Evolutionary conservation across 805 yeast genomes (phyloP).

Genomic region (Saccharomyces paradoxus): DNA sequence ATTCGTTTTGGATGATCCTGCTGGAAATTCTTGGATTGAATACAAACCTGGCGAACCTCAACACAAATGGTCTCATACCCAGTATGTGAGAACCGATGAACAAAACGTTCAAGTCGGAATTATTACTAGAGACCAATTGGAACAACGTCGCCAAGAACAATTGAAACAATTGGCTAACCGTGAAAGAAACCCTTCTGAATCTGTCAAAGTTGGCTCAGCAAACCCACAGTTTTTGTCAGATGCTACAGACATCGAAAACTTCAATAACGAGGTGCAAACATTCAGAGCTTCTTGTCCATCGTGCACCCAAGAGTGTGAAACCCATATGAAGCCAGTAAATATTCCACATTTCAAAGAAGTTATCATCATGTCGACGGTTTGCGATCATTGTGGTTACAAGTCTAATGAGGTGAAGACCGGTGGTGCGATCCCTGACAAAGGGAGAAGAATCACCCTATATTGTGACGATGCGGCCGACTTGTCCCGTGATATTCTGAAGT

Average conservation of each 20-base stretch:
- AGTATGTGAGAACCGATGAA: constrained; percentile 77
- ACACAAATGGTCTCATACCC: constrained; percentile 82
- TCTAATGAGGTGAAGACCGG: constrained; percentile 98
- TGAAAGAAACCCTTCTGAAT: constrained; percentile 28
- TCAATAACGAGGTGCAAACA: constrained; percentile 84
- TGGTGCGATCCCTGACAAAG: constrained; percentile 86
- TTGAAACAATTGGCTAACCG: constrained; percentile 30
- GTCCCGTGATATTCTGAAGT: constrained; percentile 86
- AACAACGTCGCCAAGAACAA: constrained; percentile 32
- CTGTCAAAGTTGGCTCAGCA: constrained; percentile 10
- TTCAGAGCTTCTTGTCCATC: constrained; percentile 90
- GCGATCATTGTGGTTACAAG: constrained; percentile 89
- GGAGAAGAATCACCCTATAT: constrained; percentile 60
- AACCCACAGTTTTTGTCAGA: constrained; percentile 52
- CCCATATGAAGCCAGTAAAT: constrained; percentile 93
- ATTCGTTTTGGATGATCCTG: constrained; percentile 78
- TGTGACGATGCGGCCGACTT: constrained; percentile 81
- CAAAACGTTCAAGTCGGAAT: constrained; percentile 83
- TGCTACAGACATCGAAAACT: constrained; percentile 74
- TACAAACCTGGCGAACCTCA: constrained; percentile 77
- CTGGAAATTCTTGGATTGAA: constrained; percentile 96
- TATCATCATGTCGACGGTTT: constrained; percentile 87
- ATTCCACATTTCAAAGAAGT: constrained; percentile 98
- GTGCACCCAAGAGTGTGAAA: constrained; percentile 67
- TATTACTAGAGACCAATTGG: constrained; percentile 50